Evolutionary conservation across 768 basidiomycete species (phyloP), one percentile per base, ranked within the genome.

Genomic region (Amanita pseudoporphyria): DNA sequence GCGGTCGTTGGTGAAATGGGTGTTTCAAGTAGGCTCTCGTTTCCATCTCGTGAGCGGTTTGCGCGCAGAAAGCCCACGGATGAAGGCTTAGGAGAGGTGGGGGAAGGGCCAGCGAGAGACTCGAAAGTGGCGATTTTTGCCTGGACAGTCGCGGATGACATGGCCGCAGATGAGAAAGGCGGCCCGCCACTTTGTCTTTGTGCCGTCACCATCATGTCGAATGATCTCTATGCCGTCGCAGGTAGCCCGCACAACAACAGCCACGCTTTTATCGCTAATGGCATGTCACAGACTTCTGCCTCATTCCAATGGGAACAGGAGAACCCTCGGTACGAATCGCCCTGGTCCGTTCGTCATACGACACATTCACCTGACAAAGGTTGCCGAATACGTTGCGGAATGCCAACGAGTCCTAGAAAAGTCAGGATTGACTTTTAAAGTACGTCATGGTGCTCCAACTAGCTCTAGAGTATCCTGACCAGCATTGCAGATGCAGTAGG

Each of bases 371-470:
- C 31, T 47, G 28, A 28, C 45, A 30, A 33, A 83, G 81, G 84
- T 89, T 16, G 87, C 85, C 9, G 77, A 82, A 60, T 78, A 89
- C 57, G 75, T 90, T 52, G 86, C 87, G 33, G 77, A 90, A 64
- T 92, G 89, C 54, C 87, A 90, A 32, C 71, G 82, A 21, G 73
- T 96, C 7, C 79, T 98, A 36, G 81, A 87, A 59, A 81, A 82
- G 63, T 83, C 85, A 0, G 92, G 92, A 5, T 69, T 98, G 42
- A 79, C 76, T 49, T 95, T 82, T 66, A 83, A 87, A 71, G 89
- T 86, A 51, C 31, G 58, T n/a, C n/a, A n/a, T n/a, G n/a, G n/a
- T 49, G 21, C 46, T 18, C 31, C 35, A 26, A 44, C 46, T 28
- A 10, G 32, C 24, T 13, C 28, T 42, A 24, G 40, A 39, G 50